Conservation (phyloP, 768 basidiomycete species). For the Naematelia encephala region DNA sequence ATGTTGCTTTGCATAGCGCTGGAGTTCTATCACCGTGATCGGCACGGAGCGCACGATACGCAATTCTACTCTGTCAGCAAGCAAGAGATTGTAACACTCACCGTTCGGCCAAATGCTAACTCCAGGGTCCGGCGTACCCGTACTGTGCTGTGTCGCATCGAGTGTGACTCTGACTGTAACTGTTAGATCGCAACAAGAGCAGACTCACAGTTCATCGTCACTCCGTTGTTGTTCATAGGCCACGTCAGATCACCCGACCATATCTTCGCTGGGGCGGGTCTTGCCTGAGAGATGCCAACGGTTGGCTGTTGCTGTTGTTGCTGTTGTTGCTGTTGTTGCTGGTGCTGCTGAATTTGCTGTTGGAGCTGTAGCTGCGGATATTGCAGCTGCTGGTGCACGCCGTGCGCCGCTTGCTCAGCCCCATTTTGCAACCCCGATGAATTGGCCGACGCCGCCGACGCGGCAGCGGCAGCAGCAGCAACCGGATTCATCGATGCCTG, state of each 20-base stretch:
- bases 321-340: conserved; percentile 5
- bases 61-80: neutral
- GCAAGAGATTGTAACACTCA: neutral
- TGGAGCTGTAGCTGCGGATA: conserved; percentile 9
- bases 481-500: conserved; percentile 19
- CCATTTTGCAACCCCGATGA: neutral
- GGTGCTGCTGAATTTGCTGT: neutral
- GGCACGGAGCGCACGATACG: neutral
- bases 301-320: neutral
- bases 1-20: conserved; percentile 3
- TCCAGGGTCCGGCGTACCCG: neutral
- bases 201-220: neutral
- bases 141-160: neutral
- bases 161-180: neutral
- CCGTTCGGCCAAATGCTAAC: conserved; percentile 7
- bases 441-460: neutral
- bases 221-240: neutral
- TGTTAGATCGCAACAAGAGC: neutral
- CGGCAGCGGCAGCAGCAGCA: conserved; percentile 10
- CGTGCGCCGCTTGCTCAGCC: conserved; percentile 17
- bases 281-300: neutral
- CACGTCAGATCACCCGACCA: conserved; percentile 6
- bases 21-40: conserved; percentile 2
- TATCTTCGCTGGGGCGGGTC: conserved; percentile 4
- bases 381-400: conserved; percentile 8